These are phyloP conservation scores for Hirsutella rhossiliensis DNA, from an alignment of 2,329 filamentous ascomycete species.

Conservation along the genomic window DNA sequence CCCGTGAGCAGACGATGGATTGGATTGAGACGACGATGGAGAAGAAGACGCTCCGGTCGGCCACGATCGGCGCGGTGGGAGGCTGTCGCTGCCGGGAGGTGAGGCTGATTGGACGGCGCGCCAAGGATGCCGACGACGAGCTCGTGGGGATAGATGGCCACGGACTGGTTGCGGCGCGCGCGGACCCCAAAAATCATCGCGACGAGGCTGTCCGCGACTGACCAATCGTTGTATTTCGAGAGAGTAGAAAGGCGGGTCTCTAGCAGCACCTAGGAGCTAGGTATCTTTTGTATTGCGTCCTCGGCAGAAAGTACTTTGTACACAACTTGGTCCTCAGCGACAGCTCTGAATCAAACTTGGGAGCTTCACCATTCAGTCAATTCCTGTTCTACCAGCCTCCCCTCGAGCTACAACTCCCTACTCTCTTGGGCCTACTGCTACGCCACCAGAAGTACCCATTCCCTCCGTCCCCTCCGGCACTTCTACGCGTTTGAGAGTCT, in stretches of 20 bases:
- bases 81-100: neutral
- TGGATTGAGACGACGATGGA: neutral
- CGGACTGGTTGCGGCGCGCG: conserved; percentile 5
- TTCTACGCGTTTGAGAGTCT: neutral
- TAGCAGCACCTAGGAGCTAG: too few species aligned
- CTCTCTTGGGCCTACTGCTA: neutral
- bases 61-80: neutral
- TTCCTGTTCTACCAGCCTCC: neutral
- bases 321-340: too few species aligned
- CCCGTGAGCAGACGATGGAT: neutral
- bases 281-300: neutral
- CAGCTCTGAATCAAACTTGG: too few species aligned
- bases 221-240: conserved; percentile 14
- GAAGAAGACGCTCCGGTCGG: neutral
- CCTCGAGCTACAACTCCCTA: neutral
- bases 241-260: conserved; percentile 8
- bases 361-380: neutral
- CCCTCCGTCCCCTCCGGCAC: too few species aligned
- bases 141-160: neutral
- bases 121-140: neutral
- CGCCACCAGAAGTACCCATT: neutral
- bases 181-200: conserved; percentile 25
- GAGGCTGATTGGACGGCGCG: neutral
- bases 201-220: conserved; percentile 16
- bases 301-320: neutral